These are phyloP conservation scores for Circinella minor DNA, from an alignment of 371 early-diverging fungal species.

Conservation along the genomic window DNA sequence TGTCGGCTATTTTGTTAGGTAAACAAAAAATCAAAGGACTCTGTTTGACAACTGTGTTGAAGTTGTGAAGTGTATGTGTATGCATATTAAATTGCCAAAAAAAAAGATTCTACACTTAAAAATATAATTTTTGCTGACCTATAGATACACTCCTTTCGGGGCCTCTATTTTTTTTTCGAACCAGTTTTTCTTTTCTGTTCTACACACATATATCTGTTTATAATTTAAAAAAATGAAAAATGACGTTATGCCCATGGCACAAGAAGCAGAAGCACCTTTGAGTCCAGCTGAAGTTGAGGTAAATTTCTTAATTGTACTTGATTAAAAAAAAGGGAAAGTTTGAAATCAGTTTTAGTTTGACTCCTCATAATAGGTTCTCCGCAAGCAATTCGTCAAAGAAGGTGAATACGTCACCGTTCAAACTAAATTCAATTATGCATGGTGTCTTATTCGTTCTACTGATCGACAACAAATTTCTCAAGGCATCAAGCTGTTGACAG, in stretches of 20 bases:
- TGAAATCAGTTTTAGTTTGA: not conserved
- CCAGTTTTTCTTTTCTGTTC: not conserved
- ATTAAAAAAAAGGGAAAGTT: not conserved
- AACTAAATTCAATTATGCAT: conserved; percentile 96
- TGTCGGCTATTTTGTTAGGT: too few species aligned
- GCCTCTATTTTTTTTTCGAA: not conserved
- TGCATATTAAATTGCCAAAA: too few species aligned
- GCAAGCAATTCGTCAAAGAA: conserved; percentile 75
- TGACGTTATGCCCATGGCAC: conserved; percentile 32
- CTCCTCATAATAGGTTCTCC: conserved; percentile 57
- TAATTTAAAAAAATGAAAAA: not conserved
- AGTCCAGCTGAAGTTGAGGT: conserved; percentile 47
- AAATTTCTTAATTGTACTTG: not conserved
- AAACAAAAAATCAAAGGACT: too few species aligned
- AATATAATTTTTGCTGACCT: too few species aligned
- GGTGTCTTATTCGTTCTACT: conserved; percentile 84
- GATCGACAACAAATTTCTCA: conserved; percentile 67
- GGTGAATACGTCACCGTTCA: conserved; percentile 73
- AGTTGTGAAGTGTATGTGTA: too few species aligned
- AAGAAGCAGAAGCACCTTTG: conserved; percentile 48
- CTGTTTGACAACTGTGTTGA: too few species aligned
- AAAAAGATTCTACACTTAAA: too few species aligned
- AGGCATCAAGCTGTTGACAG: conserved; percentile 80
- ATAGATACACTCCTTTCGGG: not conserved
- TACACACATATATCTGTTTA: not conserved